phyloP scores from a whole-genome alignment of 139 green algal genomes.

The Zygnema cylindricum region DNA sequence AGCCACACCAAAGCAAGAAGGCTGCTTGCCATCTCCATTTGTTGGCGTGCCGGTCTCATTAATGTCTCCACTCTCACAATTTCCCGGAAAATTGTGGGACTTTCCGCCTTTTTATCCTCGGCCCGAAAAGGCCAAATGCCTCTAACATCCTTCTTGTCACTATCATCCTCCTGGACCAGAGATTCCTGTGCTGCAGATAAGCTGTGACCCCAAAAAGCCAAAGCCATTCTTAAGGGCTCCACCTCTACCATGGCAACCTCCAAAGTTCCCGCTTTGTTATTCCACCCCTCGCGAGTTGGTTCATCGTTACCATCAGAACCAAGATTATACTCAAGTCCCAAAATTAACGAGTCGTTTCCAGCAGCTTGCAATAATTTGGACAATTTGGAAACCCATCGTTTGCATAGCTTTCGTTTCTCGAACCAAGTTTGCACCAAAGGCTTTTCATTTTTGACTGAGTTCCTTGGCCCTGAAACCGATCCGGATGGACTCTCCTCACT shows the following conservation, averaged over 20 bases:
- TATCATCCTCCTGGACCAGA: neutral
- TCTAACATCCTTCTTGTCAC: neutral
- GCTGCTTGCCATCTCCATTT: neutral
- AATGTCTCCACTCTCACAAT: neutral
- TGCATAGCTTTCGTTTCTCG: neutral
- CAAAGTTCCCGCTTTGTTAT: neutral
- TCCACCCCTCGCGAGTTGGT: neutral
- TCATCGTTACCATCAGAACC: neutral
- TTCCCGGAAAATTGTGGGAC: neutral
- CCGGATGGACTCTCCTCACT: neutral
- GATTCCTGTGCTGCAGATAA: neutral
- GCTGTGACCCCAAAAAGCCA: neutral
- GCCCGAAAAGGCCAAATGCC: neutral
- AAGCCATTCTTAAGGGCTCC: neutral
- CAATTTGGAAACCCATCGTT: neutral
- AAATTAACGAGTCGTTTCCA: neutral
- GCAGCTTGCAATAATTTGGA: neutral
- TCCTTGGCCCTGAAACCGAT: neutral
- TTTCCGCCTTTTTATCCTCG: neutral
- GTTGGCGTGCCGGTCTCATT: neutral
- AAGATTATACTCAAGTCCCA: neutral
- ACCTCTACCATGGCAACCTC: neutral
- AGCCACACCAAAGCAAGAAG: neutral
- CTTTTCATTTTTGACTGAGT: neutral
- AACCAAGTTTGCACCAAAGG: neutral